phyloP scores from a whole-genome alignment of 495 filamentous ascomycete species.

The Neurospora sp. region DNA sequence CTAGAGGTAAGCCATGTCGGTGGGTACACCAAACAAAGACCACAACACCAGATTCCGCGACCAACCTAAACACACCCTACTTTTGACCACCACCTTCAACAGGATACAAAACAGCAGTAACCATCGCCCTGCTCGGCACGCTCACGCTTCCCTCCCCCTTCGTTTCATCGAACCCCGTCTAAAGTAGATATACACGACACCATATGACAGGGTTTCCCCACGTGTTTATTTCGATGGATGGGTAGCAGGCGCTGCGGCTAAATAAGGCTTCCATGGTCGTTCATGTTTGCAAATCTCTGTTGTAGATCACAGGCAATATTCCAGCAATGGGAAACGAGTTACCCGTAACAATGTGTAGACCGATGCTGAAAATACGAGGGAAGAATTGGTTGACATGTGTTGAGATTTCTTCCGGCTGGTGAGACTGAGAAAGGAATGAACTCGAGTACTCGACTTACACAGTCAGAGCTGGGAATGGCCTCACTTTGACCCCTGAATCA shows the following conservation, averaged over 20 bases:
- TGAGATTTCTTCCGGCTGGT: background rate
- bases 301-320: no score
- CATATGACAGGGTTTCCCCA: no score
- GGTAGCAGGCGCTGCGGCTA: no score
- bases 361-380: no score
- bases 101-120: slow-evolving; percentile 14
- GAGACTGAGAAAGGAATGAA: background rate
- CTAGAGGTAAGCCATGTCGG: background rate
- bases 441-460: background rate
- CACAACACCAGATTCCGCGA: background rate
- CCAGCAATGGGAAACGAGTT: no score
- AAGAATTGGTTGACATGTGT: background rate
- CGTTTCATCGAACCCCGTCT: no score
- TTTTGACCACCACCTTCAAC: background rate
- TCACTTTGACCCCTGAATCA: background rate
- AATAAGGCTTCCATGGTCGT: no score
- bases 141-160: slow-evolving; percentile 7
- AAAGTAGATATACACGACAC: no score
- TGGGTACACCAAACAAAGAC: background rate
- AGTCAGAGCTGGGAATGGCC: background rate
- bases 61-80: background rate
- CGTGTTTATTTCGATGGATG: no score
- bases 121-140: slow-evolving; percentile 15
- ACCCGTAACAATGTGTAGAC: no score
- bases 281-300: no score